Conservation (phyloP, 1,139 yeast genomes). For the Saccharomyces hybrid region DNA sequence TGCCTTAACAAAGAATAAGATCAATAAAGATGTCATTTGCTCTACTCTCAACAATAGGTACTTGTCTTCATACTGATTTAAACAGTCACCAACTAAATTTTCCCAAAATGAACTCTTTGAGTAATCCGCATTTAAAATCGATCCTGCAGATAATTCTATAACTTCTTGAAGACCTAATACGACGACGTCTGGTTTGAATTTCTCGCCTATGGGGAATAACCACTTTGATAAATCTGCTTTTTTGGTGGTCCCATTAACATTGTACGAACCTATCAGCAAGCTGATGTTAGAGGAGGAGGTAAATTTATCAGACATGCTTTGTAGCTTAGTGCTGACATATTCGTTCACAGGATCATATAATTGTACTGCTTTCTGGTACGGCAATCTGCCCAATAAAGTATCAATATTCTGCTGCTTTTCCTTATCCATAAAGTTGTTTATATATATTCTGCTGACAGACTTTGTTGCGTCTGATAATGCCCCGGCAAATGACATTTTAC, state of each 20-base stretch:
- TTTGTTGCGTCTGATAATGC: conserved; percentile 94
- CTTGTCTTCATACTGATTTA: conserved; percentile 42
- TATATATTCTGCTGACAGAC: conserved; percentile 89
- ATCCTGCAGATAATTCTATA: conserved; percentile 85
- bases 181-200: conserved; percentile 52
- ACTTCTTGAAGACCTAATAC: conserved; percentile 91
- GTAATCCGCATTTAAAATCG: conserved; percentile 62
- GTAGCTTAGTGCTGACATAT: conserved; percentile 61
- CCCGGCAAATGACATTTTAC: conserved; percentile 94
- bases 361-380: conserved; percentile 60
- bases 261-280: conserved; percentile 78
- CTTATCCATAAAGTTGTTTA: conserved; percentile 89
- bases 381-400: conserved; percentile 69
- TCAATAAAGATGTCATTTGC: conserved; percentile 77
- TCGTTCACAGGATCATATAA: conserved; percentile 87
- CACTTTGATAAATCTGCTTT: conserved; percentile 58
- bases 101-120: conserved; percentile 63
- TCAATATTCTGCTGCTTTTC: conserved; percentile 85
- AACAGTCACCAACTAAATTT: conserved; percentile 45
- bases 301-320: conserved; percentile 44
- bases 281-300: conserved; percentile 54
- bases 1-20: conserved; percentile 58
- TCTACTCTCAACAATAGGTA: conserved; percentile 73
- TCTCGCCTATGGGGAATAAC: conserved; percentile 67
- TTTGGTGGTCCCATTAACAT: conserved; percentile 63